Conservation (phyloP, 1,139 yeast species). For the Meyerozyma sp. region DNA sequence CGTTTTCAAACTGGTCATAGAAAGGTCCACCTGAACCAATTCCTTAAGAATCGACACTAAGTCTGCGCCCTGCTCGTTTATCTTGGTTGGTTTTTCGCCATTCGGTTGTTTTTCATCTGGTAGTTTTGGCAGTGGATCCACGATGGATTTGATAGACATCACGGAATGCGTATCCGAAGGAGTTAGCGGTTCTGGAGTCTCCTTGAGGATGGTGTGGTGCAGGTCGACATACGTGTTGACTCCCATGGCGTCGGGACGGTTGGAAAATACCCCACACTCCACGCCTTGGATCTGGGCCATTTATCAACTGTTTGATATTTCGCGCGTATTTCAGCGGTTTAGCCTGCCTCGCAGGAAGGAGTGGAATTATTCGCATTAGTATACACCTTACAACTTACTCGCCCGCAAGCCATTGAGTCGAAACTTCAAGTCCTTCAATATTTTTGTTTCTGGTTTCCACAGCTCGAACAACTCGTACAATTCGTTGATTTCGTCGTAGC, state of each 20-base stretch:
- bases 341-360: too few relatives aligned
- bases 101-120: background rate
- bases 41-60: background rate
- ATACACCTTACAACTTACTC: conserved; percentile 27
- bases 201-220: background rate
- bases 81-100: background rate
- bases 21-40: background rate
- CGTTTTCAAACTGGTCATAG: background rate
- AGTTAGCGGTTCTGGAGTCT: background rate
- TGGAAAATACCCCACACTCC: background rate
- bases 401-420: conserved; percentile 70
- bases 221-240: background rate
- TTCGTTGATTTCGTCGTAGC: conserved; percentile 49
- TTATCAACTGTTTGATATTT: background rate
- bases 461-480: conserved; percentile 67
- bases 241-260: background rate
- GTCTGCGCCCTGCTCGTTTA: background rate
- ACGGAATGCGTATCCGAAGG: background rate
- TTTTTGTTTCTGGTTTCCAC: conserved; percentile 85
- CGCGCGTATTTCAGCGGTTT: background rate
- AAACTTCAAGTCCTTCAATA: conserved; percentile 75
- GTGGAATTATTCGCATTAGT: too few relatives aligned
- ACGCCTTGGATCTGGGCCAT: background rate
- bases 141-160: background rate
- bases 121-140: background rate